Conservation (phyloP, 1,139 yeast genomes). For the Maudiozyma humilis region DNA sequence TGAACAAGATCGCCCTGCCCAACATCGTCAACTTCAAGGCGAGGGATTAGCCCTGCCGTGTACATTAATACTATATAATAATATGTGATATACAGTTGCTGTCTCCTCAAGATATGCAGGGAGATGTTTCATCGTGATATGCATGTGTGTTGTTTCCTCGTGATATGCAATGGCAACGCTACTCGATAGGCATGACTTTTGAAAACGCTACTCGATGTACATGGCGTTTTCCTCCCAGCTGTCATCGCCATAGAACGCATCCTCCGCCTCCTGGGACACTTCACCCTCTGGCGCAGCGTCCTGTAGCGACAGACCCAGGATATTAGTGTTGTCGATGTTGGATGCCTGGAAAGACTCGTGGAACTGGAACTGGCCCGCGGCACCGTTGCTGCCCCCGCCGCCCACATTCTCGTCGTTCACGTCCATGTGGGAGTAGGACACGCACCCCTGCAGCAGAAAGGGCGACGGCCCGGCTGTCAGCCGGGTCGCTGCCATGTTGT, state of each 20-base stretch:
- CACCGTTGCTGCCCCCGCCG: neutral
- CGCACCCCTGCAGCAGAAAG: neutral
- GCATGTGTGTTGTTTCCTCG: no score
- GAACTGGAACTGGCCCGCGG: conserved; percentile 5
- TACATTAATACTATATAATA: neutral
- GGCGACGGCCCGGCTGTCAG: neutral
- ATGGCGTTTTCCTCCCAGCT: conserved; percentile 3
- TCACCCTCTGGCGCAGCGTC: neutral
- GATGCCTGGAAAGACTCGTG: conserved; percentile 4
- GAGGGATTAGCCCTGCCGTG: neutral
- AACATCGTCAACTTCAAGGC: conserved; percentile 22
- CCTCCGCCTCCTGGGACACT: conserved; percentile 12
- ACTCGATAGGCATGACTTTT: no score
- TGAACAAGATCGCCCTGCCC: conserved; percentile 19
- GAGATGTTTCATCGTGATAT: no score
- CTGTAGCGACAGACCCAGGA: neutral
- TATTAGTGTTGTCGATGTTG: conserved; percentile 1
- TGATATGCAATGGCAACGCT: no score
- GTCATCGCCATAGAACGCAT: no score
- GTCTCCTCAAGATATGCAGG: neutral
- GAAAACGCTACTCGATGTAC: no score
- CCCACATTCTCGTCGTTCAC: neutral
- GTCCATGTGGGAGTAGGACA: neutral
- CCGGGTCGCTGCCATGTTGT: neutral
- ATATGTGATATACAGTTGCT: neutral